phyloP scores from a whole-genome alignment of 2,329 filamentous ascomycete species.

The Aspergillus fischeri region DNA sequence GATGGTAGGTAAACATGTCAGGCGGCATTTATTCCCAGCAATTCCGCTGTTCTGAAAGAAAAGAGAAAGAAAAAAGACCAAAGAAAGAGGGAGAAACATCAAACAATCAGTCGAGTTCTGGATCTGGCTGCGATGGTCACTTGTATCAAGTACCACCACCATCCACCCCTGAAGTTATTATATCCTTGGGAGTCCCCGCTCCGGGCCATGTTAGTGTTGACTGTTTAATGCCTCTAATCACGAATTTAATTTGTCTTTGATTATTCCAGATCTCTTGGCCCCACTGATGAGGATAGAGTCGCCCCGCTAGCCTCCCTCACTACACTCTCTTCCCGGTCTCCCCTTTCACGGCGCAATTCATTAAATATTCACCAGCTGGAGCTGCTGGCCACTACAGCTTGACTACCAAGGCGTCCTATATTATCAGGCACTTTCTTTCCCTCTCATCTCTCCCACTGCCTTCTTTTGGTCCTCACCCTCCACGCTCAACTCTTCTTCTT shows the following conservation, averaged over 20 bases:
- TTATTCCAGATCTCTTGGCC: constrained; percentile 18
- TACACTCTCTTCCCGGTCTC: constrained; percentile 1
- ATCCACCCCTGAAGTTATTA: not conserved
- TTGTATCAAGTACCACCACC: not conserved
- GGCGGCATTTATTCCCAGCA: too few relatives aligned
- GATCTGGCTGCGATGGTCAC: not conserved
- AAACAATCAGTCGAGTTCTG: not conserved
- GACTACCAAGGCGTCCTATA: constrained; percentile 14
- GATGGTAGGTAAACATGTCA: not conserved
- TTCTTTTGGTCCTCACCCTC: constrained; percentile 13
- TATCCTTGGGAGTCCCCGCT: not conserved
- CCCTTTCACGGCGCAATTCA: constrained; percentile 4
- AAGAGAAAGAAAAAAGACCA: not conserved
- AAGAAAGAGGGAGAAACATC: not conserved
- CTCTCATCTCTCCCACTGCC: constrained; percentile 10
- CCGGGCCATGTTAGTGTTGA: not conserved
- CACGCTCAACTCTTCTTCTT: constrained; percentile 8
- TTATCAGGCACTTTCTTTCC: constrained; percentile 13
- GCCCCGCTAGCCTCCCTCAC: not conserved
- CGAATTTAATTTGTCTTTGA: constrained; percentile 16
- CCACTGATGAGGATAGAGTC: constrained; percentile 12
- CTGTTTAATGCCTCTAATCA: not conserved
- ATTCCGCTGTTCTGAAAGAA: not conserved
- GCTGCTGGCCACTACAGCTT: constrained; percentile 3
- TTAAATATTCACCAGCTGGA: not conserved